Percentiles rank a stretch among this genome's conserved stretches.
Conservation (phyloP, 306 rosid species). For the Abrus pulchellus region DNA sequence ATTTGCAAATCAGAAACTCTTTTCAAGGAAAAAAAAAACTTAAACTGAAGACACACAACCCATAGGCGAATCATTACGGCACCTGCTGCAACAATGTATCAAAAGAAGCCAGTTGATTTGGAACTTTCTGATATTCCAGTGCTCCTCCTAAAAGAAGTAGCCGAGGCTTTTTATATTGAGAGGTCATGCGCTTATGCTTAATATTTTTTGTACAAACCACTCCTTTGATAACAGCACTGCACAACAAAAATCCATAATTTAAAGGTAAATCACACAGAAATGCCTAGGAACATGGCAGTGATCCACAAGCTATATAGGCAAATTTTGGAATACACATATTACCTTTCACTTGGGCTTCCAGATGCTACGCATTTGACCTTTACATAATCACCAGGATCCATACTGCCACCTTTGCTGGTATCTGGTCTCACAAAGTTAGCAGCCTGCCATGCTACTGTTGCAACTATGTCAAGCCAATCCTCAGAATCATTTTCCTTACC, state of each 20-base stretch:
- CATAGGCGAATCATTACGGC: constrained; percentile 41
- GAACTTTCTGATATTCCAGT: constrained; percentile 91
- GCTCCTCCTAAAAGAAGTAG: constrained; percentile 86
- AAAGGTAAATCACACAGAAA: constrained; percentile 24
- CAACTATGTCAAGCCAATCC: constrained; percentile 89
- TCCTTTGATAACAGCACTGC: constrained; percentile 86
- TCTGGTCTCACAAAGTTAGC: constrained; percentile 95
- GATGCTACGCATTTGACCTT: constrained; percentile 92
- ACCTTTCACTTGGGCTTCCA: constrained; percentile 92
- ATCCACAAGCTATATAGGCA: constrained; percentile 12
- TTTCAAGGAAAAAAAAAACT: constrained; percentile 25
- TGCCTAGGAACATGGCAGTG: neutral
- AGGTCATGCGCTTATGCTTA: constrained; percentile 98
- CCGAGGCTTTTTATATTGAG: constrained; percentile 87
- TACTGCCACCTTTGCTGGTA: constrained; percentile 95
- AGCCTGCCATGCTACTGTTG: constrained; percentile 89
- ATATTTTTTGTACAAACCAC: constrained; percentile 95
- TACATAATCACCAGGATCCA: constrained; percentile 96
- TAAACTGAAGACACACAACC: constrained; percentile 14
- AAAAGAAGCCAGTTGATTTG: constrained; percentile 89
- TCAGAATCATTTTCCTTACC: constrained; percentile 68
- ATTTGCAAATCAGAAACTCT: constrained; percentile 39
- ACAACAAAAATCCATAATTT: constrained; percentile 45
- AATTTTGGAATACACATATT: constrained; percentile 40
- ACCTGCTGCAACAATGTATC: constrained; percentile 94